phyloP scores from a whole-genome alignment of 1,139 yeast species.

The Wickerhamiella pararugosa region DNA sequence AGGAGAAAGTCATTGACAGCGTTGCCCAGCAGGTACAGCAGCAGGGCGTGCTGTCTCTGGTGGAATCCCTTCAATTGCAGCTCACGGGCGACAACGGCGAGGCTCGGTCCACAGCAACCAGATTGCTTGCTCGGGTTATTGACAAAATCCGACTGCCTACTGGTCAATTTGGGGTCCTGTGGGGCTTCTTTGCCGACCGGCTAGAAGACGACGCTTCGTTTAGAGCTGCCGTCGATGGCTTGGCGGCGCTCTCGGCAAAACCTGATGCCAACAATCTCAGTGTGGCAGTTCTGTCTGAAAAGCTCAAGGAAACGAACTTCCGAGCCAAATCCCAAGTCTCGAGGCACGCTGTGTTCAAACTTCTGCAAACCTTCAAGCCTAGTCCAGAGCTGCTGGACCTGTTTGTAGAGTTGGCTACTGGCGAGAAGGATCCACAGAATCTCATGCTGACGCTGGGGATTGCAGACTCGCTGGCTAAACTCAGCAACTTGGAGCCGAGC shows the following conservation, averaged over 20 bases:
- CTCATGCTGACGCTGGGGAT: conserved; percentile 54
- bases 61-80: conserved; percentile 41
- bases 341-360: conserved; percentile 43
- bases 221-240: conserved; percentile 39
- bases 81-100: conserved; percentile 54
- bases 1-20: conserved; percentile 7
- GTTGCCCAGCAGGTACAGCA: conserved; percentile 17
- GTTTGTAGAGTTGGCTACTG: conserved; percentile 55
- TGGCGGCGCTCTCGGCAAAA: conserved; percentile 37
- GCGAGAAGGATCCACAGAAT: conserved; percentile 92
- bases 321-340: conserved; percentile 48
- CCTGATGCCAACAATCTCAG: conserved; percentile 14
- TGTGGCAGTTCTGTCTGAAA: conserved; percentile 27
- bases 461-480: conserved; percentile 35
- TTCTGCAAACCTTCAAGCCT: conserved; percentile 30
- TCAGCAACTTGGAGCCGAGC: conserved; percentile 28
- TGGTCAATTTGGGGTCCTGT: conserved; percentile 45
- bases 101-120: conserved; percentile 37
- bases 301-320: conserved; percentile 39
- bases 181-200: conserved; percentile 49
- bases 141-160: conserved; percentile 27
- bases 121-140: conserved; percentile 44
- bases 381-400: conserved; percentile 31
- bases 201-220: conserved; percentile 48
- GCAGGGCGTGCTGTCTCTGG: conserved; percentile 36